A percentile compares a stretch with the other conserved stretches of the same genome.
Conservation (phyloP, 345 rosid species). For the Zanthoxylum bungeanum region DNA sequence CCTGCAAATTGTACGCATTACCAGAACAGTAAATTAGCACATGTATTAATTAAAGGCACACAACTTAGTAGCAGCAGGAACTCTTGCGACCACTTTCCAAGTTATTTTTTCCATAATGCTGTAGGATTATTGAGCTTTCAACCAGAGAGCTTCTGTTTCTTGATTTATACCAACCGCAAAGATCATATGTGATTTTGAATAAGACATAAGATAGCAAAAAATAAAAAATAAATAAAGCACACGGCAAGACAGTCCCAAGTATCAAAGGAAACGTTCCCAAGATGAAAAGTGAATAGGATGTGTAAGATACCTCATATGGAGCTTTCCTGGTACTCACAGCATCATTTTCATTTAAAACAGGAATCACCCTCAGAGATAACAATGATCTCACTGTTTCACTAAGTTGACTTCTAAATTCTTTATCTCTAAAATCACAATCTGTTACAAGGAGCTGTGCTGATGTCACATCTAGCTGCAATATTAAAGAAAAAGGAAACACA, state of each 20-base stretch:
- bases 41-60: slow-evolving; percentile 1
- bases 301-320: slow-evolving; percentile 77
- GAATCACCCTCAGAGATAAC: slow-evolving; percentile 67
- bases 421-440: slow-evolving; percentile 78
- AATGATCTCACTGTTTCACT: slow-evolving; percentile 72
- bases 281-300: slow-evolving; percentile 6
- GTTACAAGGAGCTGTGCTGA: slow-evolving; percentile 95
- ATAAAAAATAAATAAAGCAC: neutral
- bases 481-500: neutral
- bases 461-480: slow-evolving; percentile 84
- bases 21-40: slow-evolving; percentile 1
- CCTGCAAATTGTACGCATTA: slow-evolving; percentile 46
- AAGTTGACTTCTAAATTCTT: slow-evolving; percentile 80
- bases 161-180: neutral
- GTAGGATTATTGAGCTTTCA: neutral
- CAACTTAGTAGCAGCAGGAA: neutral
- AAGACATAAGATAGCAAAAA: neutral
- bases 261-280: neutral
- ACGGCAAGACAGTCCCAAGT: neutral
- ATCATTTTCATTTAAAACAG: slow-evolving; percentile 97
- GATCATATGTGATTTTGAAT: neutral
- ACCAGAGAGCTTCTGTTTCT: neutral
- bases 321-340: slow-evolving; percentile 97
- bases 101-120: neutral
- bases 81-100: neutral